Conservation (phyloP, 768 basidiomycete species). For the Mrakia gelida region DNA sequence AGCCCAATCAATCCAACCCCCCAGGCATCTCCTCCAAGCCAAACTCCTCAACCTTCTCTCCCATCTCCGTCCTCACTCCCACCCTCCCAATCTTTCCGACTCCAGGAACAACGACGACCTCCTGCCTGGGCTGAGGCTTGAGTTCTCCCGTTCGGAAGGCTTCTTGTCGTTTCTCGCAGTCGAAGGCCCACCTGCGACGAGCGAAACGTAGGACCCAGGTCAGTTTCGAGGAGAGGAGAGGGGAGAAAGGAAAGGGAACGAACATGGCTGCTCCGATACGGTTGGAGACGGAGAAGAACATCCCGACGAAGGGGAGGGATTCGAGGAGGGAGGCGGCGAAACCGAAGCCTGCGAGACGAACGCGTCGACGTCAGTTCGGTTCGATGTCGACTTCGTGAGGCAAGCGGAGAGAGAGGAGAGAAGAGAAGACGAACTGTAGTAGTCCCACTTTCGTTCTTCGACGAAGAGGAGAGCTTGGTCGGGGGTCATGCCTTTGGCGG, state of each 20-base stretch:
- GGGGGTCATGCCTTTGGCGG: slow-evolving; percentile 72
- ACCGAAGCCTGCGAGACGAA: slow-evolving; percentile 62
- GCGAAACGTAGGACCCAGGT: neutral
- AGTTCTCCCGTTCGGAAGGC: slow-evolving; percentile 45
- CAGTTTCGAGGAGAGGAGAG: neutral
- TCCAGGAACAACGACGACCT: slow-evolving; percentile 13
- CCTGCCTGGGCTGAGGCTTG: slow-evolving; percentile 36
- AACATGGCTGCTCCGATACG: slow-evolving; percentile 92
- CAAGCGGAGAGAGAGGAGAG: neutral
- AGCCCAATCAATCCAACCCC: neutral
- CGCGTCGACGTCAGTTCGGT: neutral
- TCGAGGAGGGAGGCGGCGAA: slow-evolving; percentile 79
- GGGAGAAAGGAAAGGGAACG: slow-evolving; percentile 22
- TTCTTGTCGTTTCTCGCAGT: slow-evolving; percentile 50
- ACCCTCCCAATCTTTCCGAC: slow-evolving; percentile 15
- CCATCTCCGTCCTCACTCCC: slow-evolving; percentile 24
- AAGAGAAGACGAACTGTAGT: slow-evolving; percentile 53
- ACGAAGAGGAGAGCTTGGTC: slow-evolving; percentile 69
- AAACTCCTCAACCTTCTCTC: neutral
- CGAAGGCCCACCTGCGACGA: slow-evolving; percentile 40
- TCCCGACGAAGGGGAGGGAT: slow-evolving; percentile 70
- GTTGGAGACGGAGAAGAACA: slow-evolving; percentile 79
- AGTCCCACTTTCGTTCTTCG: slow-evolving; percentile 87
- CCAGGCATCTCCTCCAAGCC: neutral
- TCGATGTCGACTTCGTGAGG: neutral